phyloP scores from a whole-genome alignment of 768 basidiomycete genomes.

The Hygrophoropsis aurantiaca region DNA sequence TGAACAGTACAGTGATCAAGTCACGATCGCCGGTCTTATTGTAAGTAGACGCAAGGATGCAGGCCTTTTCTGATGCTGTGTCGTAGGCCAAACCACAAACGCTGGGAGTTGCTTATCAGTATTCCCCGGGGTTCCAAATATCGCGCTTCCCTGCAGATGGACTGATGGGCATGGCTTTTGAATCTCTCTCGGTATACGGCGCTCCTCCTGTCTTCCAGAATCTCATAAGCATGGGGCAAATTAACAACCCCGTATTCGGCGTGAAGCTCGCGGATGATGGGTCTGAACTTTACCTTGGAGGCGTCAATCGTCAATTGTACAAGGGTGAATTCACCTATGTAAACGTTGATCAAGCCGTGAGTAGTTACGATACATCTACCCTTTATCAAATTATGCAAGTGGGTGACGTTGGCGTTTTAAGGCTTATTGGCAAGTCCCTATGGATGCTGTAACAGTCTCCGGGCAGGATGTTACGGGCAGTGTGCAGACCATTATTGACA shows the following conservation, averaged over 20 bases:
- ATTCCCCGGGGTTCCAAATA: background rate
- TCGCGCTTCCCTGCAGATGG: slow-evolving; percentile 7
- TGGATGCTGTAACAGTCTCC: background rate
- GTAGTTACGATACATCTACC: background rate
- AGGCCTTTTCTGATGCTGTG: too few species aligned
- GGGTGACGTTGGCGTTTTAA: background rate
- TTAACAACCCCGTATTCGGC: slow-evolving; percentile 37
- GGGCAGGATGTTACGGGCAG: background rate
- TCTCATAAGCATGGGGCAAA: slow-evolving; percentile 33
- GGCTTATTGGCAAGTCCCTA: background rate
- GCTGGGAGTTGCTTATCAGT: background rate
- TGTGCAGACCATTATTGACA: background rate
- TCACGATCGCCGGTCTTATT: background rate
- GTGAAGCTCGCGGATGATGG: slow-evolving; percentile 41
- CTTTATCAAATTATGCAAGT: background rate
- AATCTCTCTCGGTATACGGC: slow-evolving; percentile 32
- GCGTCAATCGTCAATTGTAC: slow-evolving; percentile 40
- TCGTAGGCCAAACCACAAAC: slow-evolving; percentile 1
- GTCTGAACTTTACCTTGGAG: slow-evolving; percentile 50
- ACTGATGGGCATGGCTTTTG: slow-evolving; percentile 38
- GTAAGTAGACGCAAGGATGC: background rate
- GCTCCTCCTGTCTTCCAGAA: slow-evolving; percentile 38
- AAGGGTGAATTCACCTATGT: slow-evolving; percentile 40
- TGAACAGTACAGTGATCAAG: background rate
- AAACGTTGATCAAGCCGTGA: background rate